Evolutionary conservation across 805 yeast species (phyloP).

Genomic region (Lipomyces spencermartinsiae): DNA sequence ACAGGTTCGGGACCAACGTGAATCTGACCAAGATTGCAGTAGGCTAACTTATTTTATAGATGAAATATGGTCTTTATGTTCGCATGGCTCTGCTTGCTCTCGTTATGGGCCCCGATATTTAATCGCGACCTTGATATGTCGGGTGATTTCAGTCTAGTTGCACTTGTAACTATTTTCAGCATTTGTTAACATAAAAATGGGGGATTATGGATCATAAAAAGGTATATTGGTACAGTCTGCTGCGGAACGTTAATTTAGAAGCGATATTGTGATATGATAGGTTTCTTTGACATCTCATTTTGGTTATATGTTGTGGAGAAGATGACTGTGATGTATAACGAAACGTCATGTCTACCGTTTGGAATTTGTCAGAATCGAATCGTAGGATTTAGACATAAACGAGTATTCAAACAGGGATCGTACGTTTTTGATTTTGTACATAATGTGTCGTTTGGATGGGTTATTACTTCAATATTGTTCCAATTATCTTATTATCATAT

Average conservation of each 20-base stretch:
- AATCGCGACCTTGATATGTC: neutral
- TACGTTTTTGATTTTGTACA: conserved; percentile 17
- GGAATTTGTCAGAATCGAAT: neutral
- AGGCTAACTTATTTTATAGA: conserved; percentile 47
- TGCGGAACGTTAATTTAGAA: neutral
- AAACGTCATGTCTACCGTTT: neutral
- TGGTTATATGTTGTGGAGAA: neutral
- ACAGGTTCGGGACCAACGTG: conserved; percentile 55
- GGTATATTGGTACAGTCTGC: neutral
- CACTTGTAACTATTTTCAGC: neutral
- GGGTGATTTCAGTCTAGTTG: neutral
- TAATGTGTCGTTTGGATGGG: neutral
- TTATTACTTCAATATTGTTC: neutral
- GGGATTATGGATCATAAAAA: neutral
- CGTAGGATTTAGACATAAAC: neutral
- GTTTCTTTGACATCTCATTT: neutral
- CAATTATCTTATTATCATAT: neutral
- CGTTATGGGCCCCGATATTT: conserved; percentile 67
- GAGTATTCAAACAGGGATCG: conserved; percentile 5
- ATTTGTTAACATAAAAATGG: neutral
- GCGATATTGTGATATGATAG: neutral
- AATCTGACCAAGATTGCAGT: neutral
- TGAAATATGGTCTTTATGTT: conserved; percentile 97
- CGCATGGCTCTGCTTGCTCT: conserved; percentile 98
- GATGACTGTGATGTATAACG: conserved; percentile 5